A percentile compares a stretch with the other conserved stretches of the same genome.
Conservation (phyloP, 768 basidiomycete genomes). For the Phanerodontia chrysosporium region DNA sequence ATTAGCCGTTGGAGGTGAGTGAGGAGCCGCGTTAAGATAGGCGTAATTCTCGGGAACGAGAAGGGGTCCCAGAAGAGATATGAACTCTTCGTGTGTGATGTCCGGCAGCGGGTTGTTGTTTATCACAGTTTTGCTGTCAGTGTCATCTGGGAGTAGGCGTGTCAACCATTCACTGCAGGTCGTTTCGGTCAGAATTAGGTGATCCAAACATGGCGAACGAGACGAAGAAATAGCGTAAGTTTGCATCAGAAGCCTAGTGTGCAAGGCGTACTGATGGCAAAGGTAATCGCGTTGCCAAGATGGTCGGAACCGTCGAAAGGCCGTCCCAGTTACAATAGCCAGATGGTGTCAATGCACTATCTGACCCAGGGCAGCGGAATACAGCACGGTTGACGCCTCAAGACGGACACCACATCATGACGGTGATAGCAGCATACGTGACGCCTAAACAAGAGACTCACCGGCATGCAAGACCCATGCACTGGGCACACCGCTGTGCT, state of each 20-base stretch:
- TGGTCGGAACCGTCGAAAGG: too few species aligned
- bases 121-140: conserved; percentile 62
- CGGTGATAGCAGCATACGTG: background rate
- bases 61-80: conserved; percentile 73
- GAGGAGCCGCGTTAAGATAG: conserved; percentile 26
- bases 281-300: too few species aligned
- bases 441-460: conserved; percentile 25
- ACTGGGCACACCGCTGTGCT: conserved; percentile 66
- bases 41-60: conserved; percentile 77
- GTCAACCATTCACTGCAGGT: conserved; percentile 7
- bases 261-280: too few species aligned
- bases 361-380: too few species aligned
- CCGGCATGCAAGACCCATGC: conserved; percentile 81
- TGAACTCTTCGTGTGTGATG: conserved; percentile 83
- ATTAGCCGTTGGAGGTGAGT: conserved; percentile 15
- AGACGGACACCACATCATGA: too few species aligned
- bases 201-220: background rate
- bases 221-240: background rate
- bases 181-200: background rate
- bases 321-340: too few species aligned
- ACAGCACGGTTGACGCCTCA: too few species aligned
- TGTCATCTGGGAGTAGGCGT: conserved; percentile 39
- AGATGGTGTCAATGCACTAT: too few species aligned
- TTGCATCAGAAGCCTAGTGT: too few species aligned
- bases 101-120: conserved; percentile 88